Base-by-base conservation (phyloP, 768 basidiomycete genomes). In the Boletus reticulatus region DNA sequence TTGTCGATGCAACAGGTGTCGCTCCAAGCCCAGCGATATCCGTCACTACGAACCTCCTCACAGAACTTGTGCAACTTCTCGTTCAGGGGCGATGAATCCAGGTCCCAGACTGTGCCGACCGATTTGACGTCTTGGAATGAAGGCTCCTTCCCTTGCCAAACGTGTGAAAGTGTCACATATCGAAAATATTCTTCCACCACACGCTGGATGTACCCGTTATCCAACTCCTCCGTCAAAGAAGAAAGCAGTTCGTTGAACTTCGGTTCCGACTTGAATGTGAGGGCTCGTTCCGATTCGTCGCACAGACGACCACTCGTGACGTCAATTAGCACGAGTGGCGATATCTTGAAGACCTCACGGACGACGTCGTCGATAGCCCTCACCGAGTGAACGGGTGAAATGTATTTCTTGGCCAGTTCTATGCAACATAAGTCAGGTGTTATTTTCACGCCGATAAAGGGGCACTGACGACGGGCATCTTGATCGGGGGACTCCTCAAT, bases 1-100 rank as follows among this genome's bases (percentile, higher is more conserved):
- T 56, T 56, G 17, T 56, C 55, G 27, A 60, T 61, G 24, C 60
- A 61, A 17, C 57, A 52, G 8, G 57, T 58, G 13, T 60, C 59
- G 2, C 43, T 43, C 57, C 59, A 60, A 2, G 55, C 60, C 61
- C 61, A 62, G 34, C 56, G 53, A 17, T 47, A 62, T 17, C 57
- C 56, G 4, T 52, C 42, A 6, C 9, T 19, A 16, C 38, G 52
- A 19, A 49, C 48, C 32, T 44, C 39, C 34, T 44, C 49, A 19
- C 60, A 62, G 17, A 62, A 62, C 8, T 20, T 43, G 11, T 19
- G 48, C 22, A 62, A 20, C 43, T 62, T 62, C 5, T 50, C 27
- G 29, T 44, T 57, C 11, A 43, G 29, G 0, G 42, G 42, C 0
- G 53, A 43, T 1, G 56, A 43, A 12, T 57, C 56, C 4, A 61